phyloP scores from a whole-genome alignment of 2,329 filamentous ascomycete genomes.

The Fusarium tuaranense region DNA sequence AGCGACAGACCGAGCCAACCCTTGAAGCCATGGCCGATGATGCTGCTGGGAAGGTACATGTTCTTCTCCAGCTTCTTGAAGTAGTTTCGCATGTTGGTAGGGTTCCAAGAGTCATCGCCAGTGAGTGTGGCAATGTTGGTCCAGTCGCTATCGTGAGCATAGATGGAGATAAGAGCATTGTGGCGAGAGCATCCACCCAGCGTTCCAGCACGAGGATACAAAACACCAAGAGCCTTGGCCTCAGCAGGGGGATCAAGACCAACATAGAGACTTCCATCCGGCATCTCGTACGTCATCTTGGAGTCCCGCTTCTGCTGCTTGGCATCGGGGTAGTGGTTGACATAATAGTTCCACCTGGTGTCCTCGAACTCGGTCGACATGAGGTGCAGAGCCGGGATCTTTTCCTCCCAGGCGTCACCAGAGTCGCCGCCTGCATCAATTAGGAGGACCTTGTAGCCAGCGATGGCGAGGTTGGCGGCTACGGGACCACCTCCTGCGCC shows the following conservation, averaged over 20 bases:
- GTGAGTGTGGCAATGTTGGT: conserved; percentile 54
- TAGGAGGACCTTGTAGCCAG: conserved; percentile 67
- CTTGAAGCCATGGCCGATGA: conserved; percentile 55
- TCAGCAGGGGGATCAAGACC: conserved; percentile 50
- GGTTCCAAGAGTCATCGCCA: conserved; percentile 56
- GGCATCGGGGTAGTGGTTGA: conserved; percentile 68
- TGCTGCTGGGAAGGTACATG: conserved; percentile 53
- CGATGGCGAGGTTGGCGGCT: conserved; percentile 66
- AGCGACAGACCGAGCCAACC: conserved; percentile 50
- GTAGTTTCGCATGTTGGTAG: conserved; percentile 55
- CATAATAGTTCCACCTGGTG: conserved; percentile 68
- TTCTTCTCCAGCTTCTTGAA: conserved; percentile 58
- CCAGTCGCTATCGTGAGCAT: conserved; percentile 57
- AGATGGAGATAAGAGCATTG: conserved; percentile 54
- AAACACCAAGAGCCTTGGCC: conserved; percentile 54
- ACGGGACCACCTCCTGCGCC: conserved; percentile 67
- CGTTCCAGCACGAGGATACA: conserved; percentile 58
- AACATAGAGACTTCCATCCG: conserved; percentile 51
- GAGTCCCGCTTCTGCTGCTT: conserved; percentile 60
- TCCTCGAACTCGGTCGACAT: conserved; percentile 44
- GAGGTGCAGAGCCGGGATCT: conserved; percentile 44
- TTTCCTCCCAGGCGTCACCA: conserved; percentile 47
- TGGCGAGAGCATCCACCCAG: conserved; percentile 55
- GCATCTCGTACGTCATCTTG: conserved; percentile 56
- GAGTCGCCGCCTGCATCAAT: conserved; percentile 70